Evolutionary conservation across 805 yeast species (phyloP), one percentile per base, ranked within the genome.

Genomic region (Torulaspora franciscae): DNA sequence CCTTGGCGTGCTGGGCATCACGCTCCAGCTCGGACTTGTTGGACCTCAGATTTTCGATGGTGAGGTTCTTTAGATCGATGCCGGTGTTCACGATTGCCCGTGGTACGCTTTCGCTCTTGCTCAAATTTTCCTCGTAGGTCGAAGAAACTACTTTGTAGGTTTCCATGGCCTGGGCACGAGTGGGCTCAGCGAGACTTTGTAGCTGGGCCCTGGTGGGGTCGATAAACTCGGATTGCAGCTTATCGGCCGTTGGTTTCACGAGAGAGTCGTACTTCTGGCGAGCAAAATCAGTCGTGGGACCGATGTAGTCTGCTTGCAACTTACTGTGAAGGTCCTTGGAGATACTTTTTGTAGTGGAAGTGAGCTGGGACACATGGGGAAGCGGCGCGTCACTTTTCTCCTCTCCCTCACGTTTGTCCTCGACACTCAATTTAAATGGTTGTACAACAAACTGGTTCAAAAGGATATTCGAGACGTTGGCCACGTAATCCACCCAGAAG

Each of bases 81-180:
- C 68, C 65, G 2, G 68, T 64, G 23, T 59, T 50, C 9, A 61
- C 55, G 14, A 64, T 45, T 3, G 68, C 68, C 19, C 57, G 56
- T 28, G 68, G 67, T 11, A 64, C 55, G 32, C 60, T 59, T 32
- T 61, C 64, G 24, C 57, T 47, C 42, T 58, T 57, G 44, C 38
- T 54, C 34, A 57, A 44, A 25, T 61, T 62, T 33, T 51, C 49
- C 42, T 61, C 66, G 43, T 62, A 62, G 25, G 52, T 51, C 2
- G 52, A 48, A 1, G 64, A 55, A 8, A 62, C 63, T 9, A 59
- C 52, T 45, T 62, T 59, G 43, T 59, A 62, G 3, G 57, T 52
- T 15, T 54, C 54, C 29, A 45, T 29, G 6, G 62, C 59, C 10
- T 54, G 47, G 15, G 54, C 50, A 36, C 50, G 50, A n/a, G 57